Evolutionary conservation across 768 basidiomycete genomes (phyloP), one percentile per base, ranked within the genome.

Genomic region (Baorangia bicolor): DNA sequence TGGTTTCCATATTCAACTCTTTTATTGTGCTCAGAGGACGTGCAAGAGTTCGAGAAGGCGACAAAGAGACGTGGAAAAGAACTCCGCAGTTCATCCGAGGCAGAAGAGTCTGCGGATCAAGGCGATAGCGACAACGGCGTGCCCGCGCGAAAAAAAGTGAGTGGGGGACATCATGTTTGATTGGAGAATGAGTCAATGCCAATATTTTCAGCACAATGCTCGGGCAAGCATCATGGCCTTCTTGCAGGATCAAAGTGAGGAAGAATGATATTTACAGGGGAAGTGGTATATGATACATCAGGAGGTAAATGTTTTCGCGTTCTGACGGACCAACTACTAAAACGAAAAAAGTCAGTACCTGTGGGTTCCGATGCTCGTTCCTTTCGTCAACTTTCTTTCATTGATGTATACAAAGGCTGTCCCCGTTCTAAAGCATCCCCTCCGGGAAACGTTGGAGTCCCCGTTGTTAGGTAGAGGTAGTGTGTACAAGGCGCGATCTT

Each of bases 181-280:
- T 40, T 30, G 33, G 42, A 20, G 28, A 20, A 25, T n/a, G 33
- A 25, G 5, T 40, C 41, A 49, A 49, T 31, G 8, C 18, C 40
- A 23, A 34, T 47, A n/a, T 41, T 41, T 41, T 23, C 51, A 79
- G 78, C 66, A 61, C 54, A 82, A 73, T 42, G 82, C 81, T 20
- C 75, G 80, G 20, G 74, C 75, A 53, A 87, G 83, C 55, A 89
- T 92, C 48, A 81, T 80, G 75, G 86, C 85, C 6, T 91, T 91
- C 67, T 73, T 92, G 56, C 77, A 73, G 37, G 86, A 88, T 62
- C 86, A 90, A 64, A 89, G 87, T 61, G 86, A 87, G 35, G 80
- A 81, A 20, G 83, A 72, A 31, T 70, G 35, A 61, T 16, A 18
- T 33, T 21, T 13, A 8, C 18, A 16, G 27, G 30, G 12, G n/a